These are phyloP conservation scores for Suhomyces faveliae DNA, from an alignment of 805 yeast genomes.

Conservation along the genomic window DNA sequence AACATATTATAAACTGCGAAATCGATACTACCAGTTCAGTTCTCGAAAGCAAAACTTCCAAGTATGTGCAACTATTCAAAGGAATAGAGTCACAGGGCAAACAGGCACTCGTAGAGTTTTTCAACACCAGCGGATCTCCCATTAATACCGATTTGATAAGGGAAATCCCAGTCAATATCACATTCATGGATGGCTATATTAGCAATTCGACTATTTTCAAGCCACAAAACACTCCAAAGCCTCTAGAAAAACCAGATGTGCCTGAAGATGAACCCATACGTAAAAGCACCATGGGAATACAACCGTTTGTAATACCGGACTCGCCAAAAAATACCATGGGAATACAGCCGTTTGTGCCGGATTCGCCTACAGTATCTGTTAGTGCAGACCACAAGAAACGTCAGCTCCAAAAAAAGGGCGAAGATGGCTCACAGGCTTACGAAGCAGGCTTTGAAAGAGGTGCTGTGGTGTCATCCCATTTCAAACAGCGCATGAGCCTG, in stretches of 20 bases:
- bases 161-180: slow-evolving; percentile 26
- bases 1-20: slow-evolving; percentile 34
- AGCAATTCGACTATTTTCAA: neutral
- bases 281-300: slow-evolving; percentile 18
- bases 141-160: slow-evolving; percentile 16
- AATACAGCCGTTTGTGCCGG: slow-evolving; percentile 19
- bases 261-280: neutral
- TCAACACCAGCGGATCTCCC: slow-evolving; percentile 22
- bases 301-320: slow-evolving; percentile 18
- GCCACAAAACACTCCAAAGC: neutral
- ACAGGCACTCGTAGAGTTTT: slow-evolving; percentile 27
- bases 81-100: slow-evolving; percentile 39
- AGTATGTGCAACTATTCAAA: slow-evolving; percentile 41
- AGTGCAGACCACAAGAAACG: slow-evolving; percentile 1
- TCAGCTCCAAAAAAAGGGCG: slow-evolving; percentile 16
- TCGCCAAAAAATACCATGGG: slow-evolving; percentile 18
- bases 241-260: neutral
- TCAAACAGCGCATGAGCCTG: slow-evolving; percentile 5
- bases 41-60: slow-evolving; percentile 47
- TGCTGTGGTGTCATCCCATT: slow-evolving; percentile 22
- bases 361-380: slow-evolving; percentile 3
- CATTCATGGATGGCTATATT: slow-evolving; percentile 18
- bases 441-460: slow-evolving; percentile 38
- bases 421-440: slow-evolving; percentile 26
- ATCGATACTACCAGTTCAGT: slow-evolving; percentile 48